A percentile compares a stretch with the other conserved stretches of the same genome.
Conservation (phyloP, 768 basidiomycete species). For the Favolaschia claudopus region DNA sequence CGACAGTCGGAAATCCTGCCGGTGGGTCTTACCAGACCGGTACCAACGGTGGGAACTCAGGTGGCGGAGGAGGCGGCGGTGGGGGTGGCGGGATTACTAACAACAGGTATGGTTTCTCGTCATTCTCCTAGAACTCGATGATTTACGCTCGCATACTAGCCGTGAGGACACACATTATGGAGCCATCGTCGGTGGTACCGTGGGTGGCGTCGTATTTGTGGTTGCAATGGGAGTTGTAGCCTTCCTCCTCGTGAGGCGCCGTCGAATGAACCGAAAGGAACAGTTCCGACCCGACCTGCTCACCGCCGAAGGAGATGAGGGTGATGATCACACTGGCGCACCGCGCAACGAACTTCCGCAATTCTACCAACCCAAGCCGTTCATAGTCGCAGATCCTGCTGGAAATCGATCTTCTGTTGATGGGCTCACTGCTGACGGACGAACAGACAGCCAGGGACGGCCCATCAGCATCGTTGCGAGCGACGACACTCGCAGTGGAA, state of each 20-base stretch:
- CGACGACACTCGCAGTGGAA: slow-evolving; percentile 52
- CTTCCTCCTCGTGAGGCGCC: slow-evolving; percentile 60
- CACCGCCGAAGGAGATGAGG: slow-evolving; percentile 63
- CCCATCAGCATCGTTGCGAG: slow-evolving; percentile 47
- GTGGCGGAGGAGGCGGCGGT: slow-evolving; percentile 42
- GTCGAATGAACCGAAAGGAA: slow-evolving; percentile 42
- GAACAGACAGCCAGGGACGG: slow-evolving; percentile 35
- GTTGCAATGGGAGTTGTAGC: slow-evolving; percentile 49
- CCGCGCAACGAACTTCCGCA: slow-evolving; percentile 64
- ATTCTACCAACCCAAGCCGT: slow-evolving; percentile 80
- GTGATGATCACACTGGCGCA: slow-evolving; percentile 33
- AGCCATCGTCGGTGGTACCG: slow-evolving; percentile 64
- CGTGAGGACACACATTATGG: slow-evolving; percentile 46
- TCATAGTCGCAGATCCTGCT: slow-evolving; percentile 72
- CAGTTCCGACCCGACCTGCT: slow-evolving; percentile 76
- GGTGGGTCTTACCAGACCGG: slow-evolving; percentile 76
- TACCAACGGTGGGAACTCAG: slow-evolving; percentile 23
- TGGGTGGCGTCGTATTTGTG: slow-evolving; percentile 61
- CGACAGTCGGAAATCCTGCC: slow-evolving; percentile 78
- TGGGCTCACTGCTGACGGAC: slow-evolving; percentile 36
- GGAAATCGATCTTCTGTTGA: slow-evolving; percentile 45
- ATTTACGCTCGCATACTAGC: no score
- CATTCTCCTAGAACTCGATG: no score
- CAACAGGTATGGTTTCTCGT: no score
- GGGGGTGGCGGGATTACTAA: no score